These are phyloP conservation scores for Penicillium griseofulvum DNA, from an alignment of 2,329 filamentous ascomycete genomes.

Conservation along the genomic window DNA sequence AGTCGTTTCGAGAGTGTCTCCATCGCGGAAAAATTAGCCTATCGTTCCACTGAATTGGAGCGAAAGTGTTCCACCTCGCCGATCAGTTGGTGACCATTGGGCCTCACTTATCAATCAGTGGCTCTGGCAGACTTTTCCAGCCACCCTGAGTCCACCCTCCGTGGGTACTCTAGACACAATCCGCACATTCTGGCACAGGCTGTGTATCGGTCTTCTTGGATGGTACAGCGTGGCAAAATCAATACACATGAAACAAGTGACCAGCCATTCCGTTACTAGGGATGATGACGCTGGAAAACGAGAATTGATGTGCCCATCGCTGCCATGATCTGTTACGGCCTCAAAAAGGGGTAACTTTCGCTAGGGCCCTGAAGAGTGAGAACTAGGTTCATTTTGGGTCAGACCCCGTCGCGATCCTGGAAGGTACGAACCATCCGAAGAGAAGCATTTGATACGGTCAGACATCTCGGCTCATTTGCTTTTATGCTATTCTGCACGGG, in stretches of 20 bases:
- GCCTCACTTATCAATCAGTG: slow-evolving; percentile 2
- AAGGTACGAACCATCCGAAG: slow-evolving; percentile 1
- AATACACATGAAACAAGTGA: not conserved
- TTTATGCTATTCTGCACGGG: slow-evolving; percentile 7
- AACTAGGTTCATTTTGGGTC: not conserved
- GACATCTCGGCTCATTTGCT: slow-evolving; percentile 6
- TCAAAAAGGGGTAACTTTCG: not conserved
- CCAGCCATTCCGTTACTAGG: not conserved
- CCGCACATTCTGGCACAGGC: slow-evolving; percentile 7
- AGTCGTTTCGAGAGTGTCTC: not conserved
- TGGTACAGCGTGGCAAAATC: slow-evolving; percentile 4
- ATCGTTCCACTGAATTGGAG: not conserved
- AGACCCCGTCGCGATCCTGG: not conserved
- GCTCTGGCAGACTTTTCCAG: not conserved
- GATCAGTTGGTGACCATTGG: not conserved
- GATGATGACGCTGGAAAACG: not conserved
- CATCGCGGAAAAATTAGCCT: not conserved
- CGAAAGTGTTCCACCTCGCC: not conserved
- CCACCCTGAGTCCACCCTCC: slow-evolving; percentile 1
- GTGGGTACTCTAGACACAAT: not conserved
- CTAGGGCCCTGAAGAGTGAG: not conserved
- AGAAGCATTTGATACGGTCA: slow-evolving; percentile 10
- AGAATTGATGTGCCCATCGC: not conserved
- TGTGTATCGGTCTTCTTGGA: slow-evolving; percentile 11
- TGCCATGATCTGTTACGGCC: not conserved